Percentiles rank a stretch among this genome's conserved stretches.
Evolutionary conservation across 768 basidiomycete genomes (phyloP).

Genomic region (Agrocybe pediades): DNA sequence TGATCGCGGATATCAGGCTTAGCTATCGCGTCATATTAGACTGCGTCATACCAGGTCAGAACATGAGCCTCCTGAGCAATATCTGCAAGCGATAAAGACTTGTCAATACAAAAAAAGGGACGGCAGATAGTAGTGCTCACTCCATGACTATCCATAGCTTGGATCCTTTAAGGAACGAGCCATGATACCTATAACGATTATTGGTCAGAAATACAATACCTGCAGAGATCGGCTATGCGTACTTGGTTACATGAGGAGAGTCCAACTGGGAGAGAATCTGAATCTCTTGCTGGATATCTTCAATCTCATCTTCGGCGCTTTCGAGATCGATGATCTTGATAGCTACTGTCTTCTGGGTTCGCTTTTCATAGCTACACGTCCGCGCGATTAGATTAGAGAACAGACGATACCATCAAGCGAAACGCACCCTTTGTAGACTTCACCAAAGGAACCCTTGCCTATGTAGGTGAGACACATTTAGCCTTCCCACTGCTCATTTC

Average conservation of each 20-base stretch:
- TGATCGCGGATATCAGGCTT: conserved; percentile 14
- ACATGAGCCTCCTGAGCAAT: conserved; percentile 97
- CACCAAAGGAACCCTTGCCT: conserved; percentile 99
- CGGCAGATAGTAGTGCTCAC: conserved; percentile 43
- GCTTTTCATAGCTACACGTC: conserved; percentile 79
- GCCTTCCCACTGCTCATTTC: not conserved
- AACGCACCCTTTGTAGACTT: conserved; percentile 95
- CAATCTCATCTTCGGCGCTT: conserved; percentile 98
- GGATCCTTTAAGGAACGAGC: conserved; percentile 92
- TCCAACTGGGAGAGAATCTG: conserved; percentile 97
- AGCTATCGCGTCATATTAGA: not conserved
- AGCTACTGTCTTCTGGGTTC: conserved; percentile 95
- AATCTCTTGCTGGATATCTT: conserved; percentile 99
- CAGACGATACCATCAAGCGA: conserved; percentile 9
- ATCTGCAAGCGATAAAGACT: conserved; percentile 46
- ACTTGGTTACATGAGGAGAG: conserved; percentile 96
- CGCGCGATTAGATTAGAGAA: conserved; percentile 18
- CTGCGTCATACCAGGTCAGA: conserved; percentile 79
- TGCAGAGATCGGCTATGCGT: conserved; percentile 28
- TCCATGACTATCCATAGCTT: conserved; percentile 99
- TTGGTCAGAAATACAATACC: conserved; percentile 13
- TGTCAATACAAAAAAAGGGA: not conserved
- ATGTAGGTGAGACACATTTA: conserved; percentile 11
- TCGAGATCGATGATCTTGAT: conserved; percentile 99
- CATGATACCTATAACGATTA: conserved; percentile 72